phyloP scores from a whole-genome alignment of 2,329 filamentous ascomycete species.

The Myrmaecium sp. region DNA sequence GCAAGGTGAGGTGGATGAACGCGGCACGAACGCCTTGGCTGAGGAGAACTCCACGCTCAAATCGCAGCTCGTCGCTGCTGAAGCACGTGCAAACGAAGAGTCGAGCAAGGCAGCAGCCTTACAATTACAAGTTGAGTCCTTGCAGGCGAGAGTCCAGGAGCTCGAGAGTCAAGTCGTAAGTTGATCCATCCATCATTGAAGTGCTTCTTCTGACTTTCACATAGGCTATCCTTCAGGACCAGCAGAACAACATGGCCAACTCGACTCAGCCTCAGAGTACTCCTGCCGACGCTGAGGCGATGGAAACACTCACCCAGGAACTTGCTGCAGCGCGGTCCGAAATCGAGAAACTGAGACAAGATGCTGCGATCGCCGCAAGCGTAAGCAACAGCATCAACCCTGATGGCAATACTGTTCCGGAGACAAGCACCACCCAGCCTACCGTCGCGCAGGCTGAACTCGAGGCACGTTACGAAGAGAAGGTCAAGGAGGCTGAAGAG shows the following conservation, averaged over 20 bases:
- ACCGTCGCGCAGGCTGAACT: constrained; percentile 23
- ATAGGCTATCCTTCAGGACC: constrained; percentile 7
- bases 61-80: constrained; percentile 21
- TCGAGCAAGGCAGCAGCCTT: constrained; percentile 18
- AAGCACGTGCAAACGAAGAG: constrained; percentile 23
- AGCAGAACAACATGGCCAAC: not conserved
- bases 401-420: constrained; percentile 13
- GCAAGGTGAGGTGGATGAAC: constrained; percentile 29
- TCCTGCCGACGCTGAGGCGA: constrained; percentile 1
- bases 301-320: constrained; percentile 18
- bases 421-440: constrained; percentile 30
- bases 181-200: constrained; percentile 2
- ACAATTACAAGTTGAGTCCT: constrained; percentile 26
- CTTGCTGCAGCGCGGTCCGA: constrained; percentile 28
- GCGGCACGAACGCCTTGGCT: constrained; percentile 6
- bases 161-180: constrained; percentile 42
- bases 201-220: constrained; percentile 3
- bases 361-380: constrained; percentile 5
- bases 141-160: constrained; percentile 46
- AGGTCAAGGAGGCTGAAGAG: constrained; percentile 43
- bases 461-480: constrained; percentile 31
- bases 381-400: constrained; percentile 8
- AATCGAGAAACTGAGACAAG: constrained; percentile 26
- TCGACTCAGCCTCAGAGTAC: no score
- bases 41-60: constrained; percentile 19